Evolutionary conservation across 2,329 filamentous ascomycete genomes (phyloP), one percentile per base, ranked within the genome.

Genomic region (Trichoderma sp.): DNA sequence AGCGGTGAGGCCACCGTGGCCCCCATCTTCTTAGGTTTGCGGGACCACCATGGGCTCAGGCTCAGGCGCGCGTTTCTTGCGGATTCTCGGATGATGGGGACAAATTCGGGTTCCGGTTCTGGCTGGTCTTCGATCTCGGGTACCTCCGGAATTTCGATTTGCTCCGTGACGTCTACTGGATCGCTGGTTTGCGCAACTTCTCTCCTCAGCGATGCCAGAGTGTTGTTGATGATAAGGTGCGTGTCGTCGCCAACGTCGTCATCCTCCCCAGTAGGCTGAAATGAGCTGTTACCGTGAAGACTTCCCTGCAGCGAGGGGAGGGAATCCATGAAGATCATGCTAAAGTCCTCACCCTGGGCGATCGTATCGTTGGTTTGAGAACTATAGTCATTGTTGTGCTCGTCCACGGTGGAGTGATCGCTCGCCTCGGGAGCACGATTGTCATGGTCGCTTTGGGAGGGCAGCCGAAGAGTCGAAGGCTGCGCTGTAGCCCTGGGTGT

Each of bases 281-380:
- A 69, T 19, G 74, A 74, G 65, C 72, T 74, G 48, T 73, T 72
- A n/a, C 54, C 54, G 39, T 44, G 45, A 63, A 79, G 74, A 43
- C 78, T 78, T 1, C 75, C 78, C 43, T 81, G 80, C 63, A 85
- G 76, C 0, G 83, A 84, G 2, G 81, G 82, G 19, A 87, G 75
- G 2, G 83, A 84, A 52, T 84, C 79, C 66, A 85, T 79, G 39
- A 83, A 83, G 64, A 86, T 86, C 83, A 86, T 86, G 71, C 83
- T 86, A 67, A 86, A 86, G 45, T 83, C 82, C 66, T 86, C 84
- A 17, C 77, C 80, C n/a, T 82, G 78, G 4, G 78, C 77, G 54
- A 82, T 78, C 0, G 78, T 83, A 57, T 83, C 77, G 39, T 78
- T 76, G 51, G 62, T 67, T 47, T 58, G 64, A n/a, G 68, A 72